Conservation (phyloP, 2,329 filamentous ascomycete genomes). For the Botrytis aclada region DNA sequence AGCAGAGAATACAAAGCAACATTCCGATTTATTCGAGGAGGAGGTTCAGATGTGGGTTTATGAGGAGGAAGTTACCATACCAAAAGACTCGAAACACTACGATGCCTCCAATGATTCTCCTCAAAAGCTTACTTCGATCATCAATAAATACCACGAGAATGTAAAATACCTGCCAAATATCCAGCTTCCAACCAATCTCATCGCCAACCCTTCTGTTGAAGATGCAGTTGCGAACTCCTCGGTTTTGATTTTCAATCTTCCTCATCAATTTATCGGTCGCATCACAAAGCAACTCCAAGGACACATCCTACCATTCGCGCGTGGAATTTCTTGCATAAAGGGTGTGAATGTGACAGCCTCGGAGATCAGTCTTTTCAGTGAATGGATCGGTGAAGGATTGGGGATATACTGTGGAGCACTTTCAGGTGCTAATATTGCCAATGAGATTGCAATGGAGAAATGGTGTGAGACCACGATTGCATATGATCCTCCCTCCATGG, state of each 20-base stretch:
- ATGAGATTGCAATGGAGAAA: slow-evolving; percentile 91
- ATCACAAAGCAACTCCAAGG: slow-evolving; percentile 82
- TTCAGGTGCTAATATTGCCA: slow-evolving; percentile 93
- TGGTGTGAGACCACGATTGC: slow-evolving; percentile 97
- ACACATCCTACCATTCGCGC: slow-evolving; percentile 85
- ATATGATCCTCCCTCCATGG: slow-evolving; percentile 87
- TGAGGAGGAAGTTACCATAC: slow-evolving; percentile 80
- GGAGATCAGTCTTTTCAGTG: slow-evolving; percentile 85
- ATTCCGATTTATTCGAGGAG: slow-evolving; percentile 79
- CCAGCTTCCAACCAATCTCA: slow-evolving; percentile 73
- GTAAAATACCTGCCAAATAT: slow-evolving; percentile 96
- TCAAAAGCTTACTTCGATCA: slow-evolving; percentile 85
- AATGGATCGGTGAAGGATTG: slow-evolving; percentile 86
- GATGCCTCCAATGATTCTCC: slow-evolving; percentile 57
- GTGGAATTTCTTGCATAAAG: slow-evolving; percentile 97
- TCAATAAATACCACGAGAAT: slow-evolving; percentile 94
- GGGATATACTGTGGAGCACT: slow-evolving; percentile 96
- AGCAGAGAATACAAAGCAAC: slow-evolving; percentile 80
- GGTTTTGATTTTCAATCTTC: slow-evolving; percentile 92
- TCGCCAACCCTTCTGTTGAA: slow-evolving; percentile 77
- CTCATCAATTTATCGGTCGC: slow-evolving; percentile 91
- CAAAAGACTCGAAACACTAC: slow-evolving; percentile 71
- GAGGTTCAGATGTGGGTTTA: slow-evolving; percentile 99
- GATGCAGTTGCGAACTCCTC: slow-evolving; percentile 81
- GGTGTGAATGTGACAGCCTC: slow-evolving; percentile 89